Conservation (phyloP, 306 rosid genomes). For the Begonia peltatifolia region DNA sequence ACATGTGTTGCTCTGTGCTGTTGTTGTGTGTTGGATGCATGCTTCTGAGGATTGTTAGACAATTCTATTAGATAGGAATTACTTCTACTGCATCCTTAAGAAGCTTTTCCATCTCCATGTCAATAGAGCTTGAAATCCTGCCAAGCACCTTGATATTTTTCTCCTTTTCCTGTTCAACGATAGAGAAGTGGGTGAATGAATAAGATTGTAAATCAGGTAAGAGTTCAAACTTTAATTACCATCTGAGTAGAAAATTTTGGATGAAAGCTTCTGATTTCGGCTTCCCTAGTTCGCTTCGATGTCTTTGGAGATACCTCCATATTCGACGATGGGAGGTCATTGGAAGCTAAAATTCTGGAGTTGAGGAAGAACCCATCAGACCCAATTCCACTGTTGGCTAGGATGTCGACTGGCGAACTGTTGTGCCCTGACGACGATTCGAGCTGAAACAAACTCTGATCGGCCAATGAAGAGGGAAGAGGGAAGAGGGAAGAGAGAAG, state of each 20-base stretch:
- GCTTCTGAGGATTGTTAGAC: slow-evolving; percentile 25
- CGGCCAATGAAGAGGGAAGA: slow-evolving; percentile 17
- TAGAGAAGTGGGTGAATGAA: too few relatives aligned
- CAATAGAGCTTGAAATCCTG: slow-evolving; percentile 19
- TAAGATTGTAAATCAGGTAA: too few relatives aligned
- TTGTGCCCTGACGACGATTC: slow-evolving; percentile 22
- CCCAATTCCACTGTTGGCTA: slow-evolving; percentile 13
- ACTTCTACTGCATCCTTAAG: slow-evolving; percentile 38
- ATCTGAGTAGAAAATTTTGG: slow-evolving; percentile 8
- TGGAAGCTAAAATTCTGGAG: slow-evolving; percentile 20
- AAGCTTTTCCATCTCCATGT: slow-evolving; percentile 39
- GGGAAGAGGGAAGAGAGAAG: too few relatives aligned
- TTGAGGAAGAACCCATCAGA: slow-evolving; percentile 28
- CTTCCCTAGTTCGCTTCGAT: slow-evolving; percentile 22
- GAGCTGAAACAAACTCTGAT: slow-evolving; percentile 7
- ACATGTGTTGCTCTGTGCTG: slow-evolving; percentile 71
- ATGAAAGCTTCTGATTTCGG: not conserved
- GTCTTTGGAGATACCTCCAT: too few relatives aligned
- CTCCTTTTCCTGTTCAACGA: slow-evolving; percentile 36
- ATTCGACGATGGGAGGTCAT: slow-evolving; percentile 8
- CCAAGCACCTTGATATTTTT: slow-evolving; percentile 11
- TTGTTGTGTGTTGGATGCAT: slow-evolving; percentile 62
- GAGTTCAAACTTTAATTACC: slow-evolving; percentile 10
- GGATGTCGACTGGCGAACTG: slow-evolving; percentile 49
- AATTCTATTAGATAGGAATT: too few relatives aligned